phyloP scores from a whole-genome alignment of 2,329 filamentous ascomycete species.

The Zymoseptoria brevis region DNA sequence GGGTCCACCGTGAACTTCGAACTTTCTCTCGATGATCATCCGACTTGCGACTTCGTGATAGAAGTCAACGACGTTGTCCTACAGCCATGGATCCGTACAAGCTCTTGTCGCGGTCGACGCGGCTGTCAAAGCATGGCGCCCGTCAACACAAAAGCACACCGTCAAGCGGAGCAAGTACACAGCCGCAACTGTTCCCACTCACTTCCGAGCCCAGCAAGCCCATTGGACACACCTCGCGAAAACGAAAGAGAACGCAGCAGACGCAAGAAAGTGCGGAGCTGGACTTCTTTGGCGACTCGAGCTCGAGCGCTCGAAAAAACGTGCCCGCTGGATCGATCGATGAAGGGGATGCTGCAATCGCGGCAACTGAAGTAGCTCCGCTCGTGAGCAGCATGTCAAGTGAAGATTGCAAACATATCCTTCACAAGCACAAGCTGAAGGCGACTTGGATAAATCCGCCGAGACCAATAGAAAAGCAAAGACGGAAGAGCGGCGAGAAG shows the following conservation, averaged over 20 bases:
- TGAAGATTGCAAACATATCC: constrained; percentile 22
- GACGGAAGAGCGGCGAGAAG: constrained; percentile 41
- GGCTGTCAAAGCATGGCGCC: constrained; percentile 40
- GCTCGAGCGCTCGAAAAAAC: not conserved
- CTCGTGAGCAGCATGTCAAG: not conserved
- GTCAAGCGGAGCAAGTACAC: constrained; percentile 55
- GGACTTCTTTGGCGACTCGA: constrained; percentile 35
- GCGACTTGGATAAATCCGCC: constrained; percentile 24
- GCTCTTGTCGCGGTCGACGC: constrained; percentile 62
- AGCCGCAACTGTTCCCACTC: constrained; percentile 56
- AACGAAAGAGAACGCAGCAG: constrained; percentile 36
- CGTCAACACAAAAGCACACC: constrained; percentile 44
- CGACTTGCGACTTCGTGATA: not conserved
- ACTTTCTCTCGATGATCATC: not conserved
- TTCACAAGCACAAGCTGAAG: constrained; percentile 31
- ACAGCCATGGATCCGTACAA: constrained; percentile 69
- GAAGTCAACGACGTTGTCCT: not conserved
- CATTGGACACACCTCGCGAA: constrained; percentile 22
- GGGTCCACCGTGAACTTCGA: not conserved
- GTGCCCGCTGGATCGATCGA: not conserved
- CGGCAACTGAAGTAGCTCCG: not conserved
- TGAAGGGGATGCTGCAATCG: not conserved
- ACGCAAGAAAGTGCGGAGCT: constrained; percentile 29
- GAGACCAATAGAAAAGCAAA: constrained; percentile 34
- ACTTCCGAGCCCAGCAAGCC: constrained; percentile 20